Conservation (phyloP, 805 yeast genomes). For the Saccharomyces jurei region DNA sequence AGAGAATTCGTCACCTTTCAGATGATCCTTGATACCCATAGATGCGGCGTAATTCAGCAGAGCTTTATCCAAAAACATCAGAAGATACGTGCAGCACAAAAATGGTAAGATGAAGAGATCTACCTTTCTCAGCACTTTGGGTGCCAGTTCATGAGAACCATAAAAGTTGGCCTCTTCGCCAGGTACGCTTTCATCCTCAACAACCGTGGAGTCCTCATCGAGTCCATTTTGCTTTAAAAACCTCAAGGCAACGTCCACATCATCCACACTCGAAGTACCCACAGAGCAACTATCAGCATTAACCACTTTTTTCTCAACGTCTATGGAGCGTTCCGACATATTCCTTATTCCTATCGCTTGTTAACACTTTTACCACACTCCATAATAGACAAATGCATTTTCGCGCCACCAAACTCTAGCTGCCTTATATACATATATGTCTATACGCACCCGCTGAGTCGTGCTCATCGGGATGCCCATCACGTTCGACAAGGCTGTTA, state of each 20-base stretch:
- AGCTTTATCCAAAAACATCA: conserved; percentile 55
- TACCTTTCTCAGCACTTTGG: conserved; percentile 31
- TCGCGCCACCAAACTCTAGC: background rate
- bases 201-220: conserved; percentile 1
- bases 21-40: conserved; percentile 49
- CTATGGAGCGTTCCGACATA: background rate
- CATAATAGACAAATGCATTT: too few species aligned
- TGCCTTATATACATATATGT: background rate
- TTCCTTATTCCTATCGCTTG: background rate
- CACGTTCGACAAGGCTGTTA: background rate
- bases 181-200: background rate
- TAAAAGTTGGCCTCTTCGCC: conserved; percentile 11
- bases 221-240: conserved; percentile 3
- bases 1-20: conserved; percentile 42
- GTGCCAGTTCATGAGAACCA: conserved; percentile 18
- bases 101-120: conserved; percentile 43
- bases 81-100: conserved; percentile 45
- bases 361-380: background rate
- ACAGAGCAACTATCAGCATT: conserved; percentile 3
- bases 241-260: conserved; percentile 3
- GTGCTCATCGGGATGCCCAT: background rate
- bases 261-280: conserved; percentile 2
- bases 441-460: background rate
- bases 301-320: background rate
- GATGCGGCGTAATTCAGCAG: conserved; percentile 54